Conservation (phyloP, 1,284 basidiomycete genomes). For the Volvariella volvacea region DNA sequence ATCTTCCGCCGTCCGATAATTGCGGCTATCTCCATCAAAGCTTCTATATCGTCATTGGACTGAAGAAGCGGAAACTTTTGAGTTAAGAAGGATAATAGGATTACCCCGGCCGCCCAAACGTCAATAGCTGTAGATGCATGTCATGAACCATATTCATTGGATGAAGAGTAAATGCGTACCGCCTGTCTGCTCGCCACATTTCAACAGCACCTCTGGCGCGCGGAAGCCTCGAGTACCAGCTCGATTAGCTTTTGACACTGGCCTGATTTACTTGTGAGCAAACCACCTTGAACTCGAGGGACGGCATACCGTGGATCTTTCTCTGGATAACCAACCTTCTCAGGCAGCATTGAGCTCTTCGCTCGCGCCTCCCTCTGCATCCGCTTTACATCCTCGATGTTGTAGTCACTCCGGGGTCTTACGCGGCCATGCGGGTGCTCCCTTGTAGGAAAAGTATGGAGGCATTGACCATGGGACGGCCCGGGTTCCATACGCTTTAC, state of each 20-base stretch:
- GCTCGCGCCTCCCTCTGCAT: constrained; percentile 52
- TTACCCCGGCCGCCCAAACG: constrained; percentile 93
- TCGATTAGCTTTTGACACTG: constrained; percentile 89
- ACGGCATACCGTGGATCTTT: constrained; percentile 53
- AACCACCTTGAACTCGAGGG: background rate
- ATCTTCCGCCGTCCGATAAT: constrained; percentile 83
- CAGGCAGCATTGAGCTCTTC: constrained; percentile 47
- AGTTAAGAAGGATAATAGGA: constrained; percentile 88
- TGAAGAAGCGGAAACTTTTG: constrained; percentile 95
- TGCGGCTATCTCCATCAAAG: constrained; percentile 88
- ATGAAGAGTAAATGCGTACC: constrained; percentile 42
- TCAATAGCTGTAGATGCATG: constrained; percentile 68
- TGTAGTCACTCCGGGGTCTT: constrained; percentile 27
- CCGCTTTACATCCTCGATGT: constrained; percentile 23
- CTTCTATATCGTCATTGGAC: constrained; percentile 92
- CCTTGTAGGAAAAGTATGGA: constrained; percentile 62
- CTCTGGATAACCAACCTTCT: constrained; percentile 68
- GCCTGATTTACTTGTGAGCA: constrained; percentile 34
- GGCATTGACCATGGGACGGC: constrained; percentile 49
- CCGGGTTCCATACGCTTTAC: constrained; percentile 51
- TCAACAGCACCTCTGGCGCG: constrained; percentile 93
- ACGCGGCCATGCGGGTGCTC: constrained; percentile 61
- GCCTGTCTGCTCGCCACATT: constrained; percentile 91
- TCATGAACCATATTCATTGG: constrained; percentile 3
- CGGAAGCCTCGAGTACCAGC: constrained; percentile 97